Evolutionary conservation across 768 basidiomycete species (phyloP), one percentile per base, ranked within the genome.

Genomic region (Lactarius hengduanensis): DNA sequence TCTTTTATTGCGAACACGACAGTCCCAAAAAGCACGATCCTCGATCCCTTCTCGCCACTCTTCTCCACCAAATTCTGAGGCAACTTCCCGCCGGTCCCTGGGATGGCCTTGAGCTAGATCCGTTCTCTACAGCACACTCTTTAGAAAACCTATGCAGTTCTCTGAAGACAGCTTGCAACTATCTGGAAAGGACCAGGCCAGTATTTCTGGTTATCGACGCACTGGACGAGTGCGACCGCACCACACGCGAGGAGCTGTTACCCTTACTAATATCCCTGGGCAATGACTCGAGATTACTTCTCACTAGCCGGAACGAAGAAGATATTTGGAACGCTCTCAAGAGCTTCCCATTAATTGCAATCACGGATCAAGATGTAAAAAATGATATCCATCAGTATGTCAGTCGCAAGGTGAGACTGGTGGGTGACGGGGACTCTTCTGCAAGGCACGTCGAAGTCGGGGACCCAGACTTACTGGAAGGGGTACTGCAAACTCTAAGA

Each of bases 1-100:
- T 57, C 43, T 63, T 63, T 22, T 63, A 63, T 32, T 63, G 63
- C 18, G 54, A 63, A 34, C 55, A 63, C 7, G 56, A 63, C 40
- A 57, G 50, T n/a, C 30, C 63, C 15, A 56, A 58, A 56, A 63
- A 63, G 38, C 63, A 43, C 18, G 56, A 63, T 9, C 56, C 63
- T 22, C 63, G 30, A 41, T 43, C 56, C 38, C 36, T 63, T 16
- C 57, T 64, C 22, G 63, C 55, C 3, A 57, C 63, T 20, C 63
- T 64, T 43, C 63, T 64, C 10, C n/a, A 58, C 41, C 63, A 64
- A 22, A 30, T 58, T 22, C 28, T 64, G 15, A 45, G 55, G 45
- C 63, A 64, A 45, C 41, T 64, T 43, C 56, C 63, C 15, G 3
- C 45, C 20, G 30, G 36, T n/a, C 34, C 20, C 11, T 34, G 47